Evolutionary conservation across 805 yeast genomes (phyloP).

Genomic region (Spathaspora gorwiae): DNA sequence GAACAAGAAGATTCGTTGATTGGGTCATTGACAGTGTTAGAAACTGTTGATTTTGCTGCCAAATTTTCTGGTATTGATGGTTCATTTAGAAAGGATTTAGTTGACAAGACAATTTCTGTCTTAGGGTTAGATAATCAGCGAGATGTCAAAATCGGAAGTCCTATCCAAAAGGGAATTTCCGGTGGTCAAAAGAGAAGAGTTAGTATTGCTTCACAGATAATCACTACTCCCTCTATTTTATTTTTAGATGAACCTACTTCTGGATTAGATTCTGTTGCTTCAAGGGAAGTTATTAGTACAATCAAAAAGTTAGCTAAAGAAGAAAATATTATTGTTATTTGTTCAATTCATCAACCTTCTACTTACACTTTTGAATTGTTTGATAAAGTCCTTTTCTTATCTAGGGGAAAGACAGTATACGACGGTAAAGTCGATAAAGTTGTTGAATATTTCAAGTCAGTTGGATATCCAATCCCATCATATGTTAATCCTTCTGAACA

Average conservation of each 20-base stretch:
- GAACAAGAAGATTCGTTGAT: conserved; percentile 20
- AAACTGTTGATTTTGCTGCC: conserved; percentile 11
- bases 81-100: conserved; percentile 7
- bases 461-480: conserved; percentile 15
- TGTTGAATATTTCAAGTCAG: conserved; percentile 14
- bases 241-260: conserved; percentile 62
- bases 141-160: conserved; percentile 15
- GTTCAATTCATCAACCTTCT: conserved; percentile 53
- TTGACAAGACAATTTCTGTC: conserved; percentile 7
- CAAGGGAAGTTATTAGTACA: conserved; percentile 50
- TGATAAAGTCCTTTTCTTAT: conserved; percentile 19
- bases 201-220: conserved; percentile 16
- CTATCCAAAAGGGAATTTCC: conserved; percentile 18
- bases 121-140: conserved; percentile 14
- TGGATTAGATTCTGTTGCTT: conserved; percentile 53
- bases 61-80: conserved; percentile 2
- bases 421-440: conserved; percentile 12
- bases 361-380: conserved; percentile 35
- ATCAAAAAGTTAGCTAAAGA: conserved; percentile 36
- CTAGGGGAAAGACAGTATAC: conserved; percentile 19
- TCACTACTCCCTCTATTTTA: conserved; percentile 25
- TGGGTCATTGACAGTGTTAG: conserved; percentile 17
- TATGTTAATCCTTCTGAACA: conserved; percentile 23
- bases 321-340: conserved; percentile 36
- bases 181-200: conserved; percentile 21